These are phyloP conservation scores for Globisporangium spinosum DNA, from an alignment of 352 stramenopile genomes.

Conservation along the genomic window DNA sequence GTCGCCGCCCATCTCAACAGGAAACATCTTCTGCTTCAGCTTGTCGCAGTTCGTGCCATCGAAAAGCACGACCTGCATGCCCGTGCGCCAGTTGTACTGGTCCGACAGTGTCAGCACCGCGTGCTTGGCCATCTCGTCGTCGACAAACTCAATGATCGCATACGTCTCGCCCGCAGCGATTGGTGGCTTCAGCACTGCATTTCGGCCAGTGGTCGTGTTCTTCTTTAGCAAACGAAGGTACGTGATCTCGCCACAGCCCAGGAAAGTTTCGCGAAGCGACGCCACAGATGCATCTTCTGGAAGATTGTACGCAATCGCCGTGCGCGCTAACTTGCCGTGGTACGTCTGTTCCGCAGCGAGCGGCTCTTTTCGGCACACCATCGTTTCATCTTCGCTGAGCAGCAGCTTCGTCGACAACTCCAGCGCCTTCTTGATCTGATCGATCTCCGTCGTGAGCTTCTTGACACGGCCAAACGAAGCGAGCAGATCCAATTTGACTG, in stretches of 20 bases:
- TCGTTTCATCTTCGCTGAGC: conserved; percentile 75
- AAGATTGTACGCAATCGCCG: conserved; percentile 85
- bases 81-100: conserved; percentile 85
- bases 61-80: conserved; percentile 88
- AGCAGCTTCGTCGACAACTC: conserved; percentile 85
- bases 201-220: conserved; percentile 83
- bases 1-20: conserved; percentile 64
- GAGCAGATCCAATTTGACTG: conserved; percentile 81
- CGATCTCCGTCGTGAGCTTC: conserved; percentile 82
- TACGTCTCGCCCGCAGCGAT: conserved; percentile 86
- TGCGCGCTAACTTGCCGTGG: conserved; percentile 81
- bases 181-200: conserved; percentile 84
- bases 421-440: conserved; percentile 77
- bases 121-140: conserved; percentile 89
- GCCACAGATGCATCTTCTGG: conserved; percentile 83
- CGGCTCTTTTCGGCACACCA: conserved; percentile 86
- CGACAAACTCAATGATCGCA: conserved; percentile 87
- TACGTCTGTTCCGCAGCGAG: conserved; percentile 79
- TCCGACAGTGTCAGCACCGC: conserved; percentile 83
- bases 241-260: conserved; percentile 78
- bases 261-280: conserved; percentile 81
- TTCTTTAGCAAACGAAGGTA: conserved; percentile 88
- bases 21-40: conserved; percentile 89
- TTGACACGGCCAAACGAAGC: conserved; percentile 84
- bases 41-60: conserved; percentile 87